Percentiles rank a stretch among this genome's conserved stretches.
These are phyloP conservation scores for Hibiscus trionum DNA, from an alignment of 345 rosid species.

Conservation along the genomic window DNA sequence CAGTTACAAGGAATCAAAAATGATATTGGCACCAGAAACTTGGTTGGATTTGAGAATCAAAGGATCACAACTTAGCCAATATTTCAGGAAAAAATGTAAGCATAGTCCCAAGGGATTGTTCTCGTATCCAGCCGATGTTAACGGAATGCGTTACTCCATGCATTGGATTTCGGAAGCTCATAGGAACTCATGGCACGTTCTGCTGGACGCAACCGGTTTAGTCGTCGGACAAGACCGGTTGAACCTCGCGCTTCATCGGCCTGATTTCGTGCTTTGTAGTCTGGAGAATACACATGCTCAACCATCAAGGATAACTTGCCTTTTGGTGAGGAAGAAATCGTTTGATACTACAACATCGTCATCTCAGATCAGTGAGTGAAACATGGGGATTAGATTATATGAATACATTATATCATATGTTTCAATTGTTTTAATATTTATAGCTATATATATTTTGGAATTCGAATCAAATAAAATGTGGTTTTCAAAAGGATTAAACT, in stretches of 20 bases:
- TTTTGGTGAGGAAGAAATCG: constrained; percentile 39
- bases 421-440: constrained; percentile 4
- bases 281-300: constrained; percentile 30
- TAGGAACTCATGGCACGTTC: constrained; percentile 62
- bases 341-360: constrained; percentile 23
- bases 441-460: constrained; percentile 3
- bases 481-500: not conserved
- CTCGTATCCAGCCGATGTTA: constrained; percentile 40
- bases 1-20: constrained; percentile 38
- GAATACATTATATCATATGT: not conserved
- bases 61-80: constrained; percentile 61
- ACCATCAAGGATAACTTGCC: constrained; percentile 35
- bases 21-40: constrained; percentile 41
- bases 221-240: constrained; percentile 35
- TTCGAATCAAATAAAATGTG: constrained; percentile 6
- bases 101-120: constrained; percentile 46
- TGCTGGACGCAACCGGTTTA: constrained; percentile 40
- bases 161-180: constrained; percentile 77
- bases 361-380: constrained; percentile 9
- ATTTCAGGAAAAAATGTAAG: constrained; percentile 61
- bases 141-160: constrained; percentile 43
- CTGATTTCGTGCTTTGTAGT: constrained; percentile 31
- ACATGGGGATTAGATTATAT: not conserved
- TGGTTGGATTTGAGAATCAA: constrained; percentile 66
- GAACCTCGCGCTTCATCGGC: constrained; percentile 43